Percentiles rank a stretch among this genome's conserved stretches.
phyloP scores from a whole-genome alignment of 441 rosid genomes.

The Erodium trifolium region DNA sequence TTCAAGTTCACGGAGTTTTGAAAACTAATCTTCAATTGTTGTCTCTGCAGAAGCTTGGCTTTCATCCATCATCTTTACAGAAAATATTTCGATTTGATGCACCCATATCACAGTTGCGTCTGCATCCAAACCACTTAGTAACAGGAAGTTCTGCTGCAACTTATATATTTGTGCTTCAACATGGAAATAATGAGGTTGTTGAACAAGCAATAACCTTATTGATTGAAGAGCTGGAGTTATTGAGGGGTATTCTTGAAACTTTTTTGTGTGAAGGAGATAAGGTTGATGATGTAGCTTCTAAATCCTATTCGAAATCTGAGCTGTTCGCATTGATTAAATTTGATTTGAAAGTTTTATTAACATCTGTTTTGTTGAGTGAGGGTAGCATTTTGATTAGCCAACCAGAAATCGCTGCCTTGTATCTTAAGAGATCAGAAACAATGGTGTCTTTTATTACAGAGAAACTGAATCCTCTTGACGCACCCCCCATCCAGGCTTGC shows the following conservation, averaged over 20 bases:
- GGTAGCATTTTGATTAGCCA: conserved; percentile 42
- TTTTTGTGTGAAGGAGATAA: conserved; percentile 33
- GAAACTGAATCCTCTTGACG: conserved; percentile 68
- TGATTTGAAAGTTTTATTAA: conserved; percentile 81
- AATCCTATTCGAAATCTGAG: conserved; percentile 55
- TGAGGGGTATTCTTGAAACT: conserved; percentile 54
- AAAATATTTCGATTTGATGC: conserved; percentile 65
- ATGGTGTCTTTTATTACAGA: conserved; percentile 55
- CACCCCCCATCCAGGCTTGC: conserved; percentile 42
- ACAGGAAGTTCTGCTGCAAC: conserved; percentile 92
- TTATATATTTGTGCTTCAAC: conserved; percentile 90
- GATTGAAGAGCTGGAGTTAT: conserved; percentile 55
- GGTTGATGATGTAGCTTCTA: conserved; percentile 28
- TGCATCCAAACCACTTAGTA: conserved; percentile 82
- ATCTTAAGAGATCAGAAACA: conserved; percentile 63
- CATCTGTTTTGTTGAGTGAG: conserved; percentile 53
- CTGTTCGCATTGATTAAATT: conserved; percentile 67
- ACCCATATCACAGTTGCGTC: conserved; percentile 68
- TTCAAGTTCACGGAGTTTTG: conserved; percentile 82
- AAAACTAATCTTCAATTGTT: conserved; percentile 91
- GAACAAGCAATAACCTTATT: conserved; percentile 54
- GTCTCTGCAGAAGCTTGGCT: conserved; percentile 85
- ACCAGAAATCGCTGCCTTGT: conserved; percentile 52
- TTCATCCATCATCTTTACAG: conserved; percentile 57
- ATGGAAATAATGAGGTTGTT: conserved; percentile 72